phyloP scores from a whole-genome alignment of 345 rosid genomes.

The Eucalyptus virginea region DNA sequence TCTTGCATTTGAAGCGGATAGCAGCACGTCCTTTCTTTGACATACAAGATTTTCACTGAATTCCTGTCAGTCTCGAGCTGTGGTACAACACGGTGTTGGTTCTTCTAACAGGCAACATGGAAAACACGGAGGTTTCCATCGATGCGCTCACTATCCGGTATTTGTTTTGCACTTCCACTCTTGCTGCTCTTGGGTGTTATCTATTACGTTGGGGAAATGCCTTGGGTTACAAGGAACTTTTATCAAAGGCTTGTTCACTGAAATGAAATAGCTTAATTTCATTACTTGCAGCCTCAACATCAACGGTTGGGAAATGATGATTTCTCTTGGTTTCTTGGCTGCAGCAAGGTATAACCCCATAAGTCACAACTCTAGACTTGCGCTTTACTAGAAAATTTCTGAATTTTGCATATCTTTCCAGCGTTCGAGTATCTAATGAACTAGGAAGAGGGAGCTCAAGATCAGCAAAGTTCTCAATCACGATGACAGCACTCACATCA shows the following conservation, averaged over 20 bases:
- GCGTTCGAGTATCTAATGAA: constrained; percentile 76
- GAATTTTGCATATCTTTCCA: background rate
- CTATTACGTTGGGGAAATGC: background rate
- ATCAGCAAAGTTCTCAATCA: constrained; percentile 42
- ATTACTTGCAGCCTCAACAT: constrained; percentile 41
- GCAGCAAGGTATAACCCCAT: constrained; percentile 45
- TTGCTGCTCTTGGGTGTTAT: background rate
- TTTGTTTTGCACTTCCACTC: background rate
- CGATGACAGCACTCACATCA: constrained; percentile 26
- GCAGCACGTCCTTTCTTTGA: background rate
- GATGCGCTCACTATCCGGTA: constrained; percentile 80
- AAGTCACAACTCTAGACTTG: background rate
- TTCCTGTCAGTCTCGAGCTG: constrained; percentile 47
- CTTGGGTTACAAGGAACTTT: background rate
- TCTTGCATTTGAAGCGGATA: background rate
- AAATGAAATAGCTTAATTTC: background rate
- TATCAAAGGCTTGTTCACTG: background rate
- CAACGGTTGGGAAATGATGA: constrained; percentile 76
- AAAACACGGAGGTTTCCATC: constrained; percentile 52
- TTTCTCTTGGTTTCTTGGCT: constrained; percentile 67
- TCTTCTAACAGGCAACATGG: constrained; percentile 53
- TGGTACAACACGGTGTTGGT: constrained; percentile 77
- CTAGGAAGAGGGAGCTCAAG: constrained; percentile 45
- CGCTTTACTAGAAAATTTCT: background rate
- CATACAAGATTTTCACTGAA: background rate